Evolutionary conservation across 345 rosid genomes (phyloP).

Genomic region (Brassica carinata): DNA sequence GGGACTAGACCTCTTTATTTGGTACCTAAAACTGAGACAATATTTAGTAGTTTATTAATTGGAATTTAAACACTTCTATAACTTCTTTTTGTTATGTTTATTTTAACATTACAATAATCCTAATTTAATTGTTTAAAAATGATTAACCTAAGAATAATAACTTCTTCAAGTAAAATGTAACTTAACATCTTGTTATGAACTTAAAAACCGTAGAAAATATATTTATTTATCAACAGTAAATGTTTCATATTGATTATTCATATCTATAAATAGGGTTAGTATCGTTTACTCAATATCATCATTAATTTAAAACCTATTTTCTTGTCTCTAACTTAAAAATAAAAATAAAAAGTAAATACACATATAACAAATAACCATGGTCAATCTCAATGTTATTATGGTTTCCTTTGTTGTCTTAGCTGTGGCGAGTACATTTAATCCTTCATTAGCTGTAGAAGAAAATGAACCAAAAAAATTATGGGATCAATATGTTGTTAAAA

Average conservation of each 20-base stretch:
- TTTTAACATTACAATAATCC: not conserved
- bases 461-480: not conserved
- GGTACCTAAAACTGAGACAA: not conserved
- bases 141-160: not conserved
- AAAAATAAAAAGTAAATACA: not conserved
- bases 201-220: not conserved
- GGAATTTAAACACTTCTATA: not conserved
- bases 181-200: not conserved
- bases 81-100: not conserved
- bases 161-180: not conserved
- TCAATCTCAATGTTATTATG: not conserved
- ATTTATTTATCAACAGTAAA: not conserved
- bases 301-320: not conserved
- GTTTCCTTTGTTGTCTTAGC: not conserved
- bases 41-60: too few relatives aligned
- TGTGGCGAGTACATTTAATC: not conserved
- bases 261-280: not conserved
- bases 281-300: not conserved
- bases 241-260: not conserved
- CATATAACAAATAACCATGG: not conserved
- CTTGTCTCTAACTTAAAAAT: not conserved
- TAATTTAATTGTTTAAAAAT: not conserved
- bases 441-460: not conserved
- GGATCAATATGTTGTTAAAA: not conserved
- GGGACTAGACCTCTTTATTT: too few relatives aligned